Percentiles rank a stretch among this genome's conserved stretches.
phyloP scores from a whole-genome alignment of 1,284 basidiomycete genomes.

The Ceratobasidium sp. region DNA sequence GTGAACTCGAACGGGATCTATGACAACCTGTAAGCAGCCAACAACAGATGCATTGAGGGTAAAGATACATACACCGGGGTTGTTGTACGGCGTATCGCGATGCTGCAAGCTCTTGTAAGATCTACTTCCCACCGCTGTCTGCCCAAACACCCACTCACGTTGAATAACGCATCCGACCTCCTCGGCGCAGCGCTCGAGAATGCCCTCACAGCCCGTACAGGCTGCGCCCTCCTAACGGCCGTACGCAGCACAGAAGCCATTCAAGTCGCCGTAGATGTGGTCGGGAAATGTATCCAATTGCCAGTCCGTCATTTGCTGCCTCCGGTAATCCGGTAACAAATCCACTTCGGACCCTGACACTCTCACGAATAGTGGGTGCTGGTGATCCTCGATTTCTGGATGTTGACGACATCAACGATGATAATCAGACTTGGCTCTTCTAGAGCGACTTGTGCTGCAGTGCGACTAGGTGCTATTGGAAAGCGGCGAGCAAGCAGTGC shows the following conservation, averaged over 20 bases:
- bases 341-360: slow-evolving; percentile 24
- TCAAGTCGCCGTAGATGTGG: slow-evolving; percentile 2
- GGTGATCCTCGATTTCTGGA: background rate
- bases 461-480: background rate
- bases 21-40: background rate
- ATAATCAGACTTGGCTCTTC: slow-evolving; percentile 32
- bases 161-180: slow-evolving; percentile 69
- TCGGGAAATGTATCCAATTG: slow-evolving; percentile 44
- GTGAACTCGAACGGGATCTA: slow-evolving; percentile 93
- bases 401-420: slow-evolving; percentile 28
- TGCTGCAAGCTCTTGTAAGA: slow-evolving; percentile 66
- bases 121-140: slow-evolving; percentile 19
- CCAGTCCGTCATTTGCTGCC: slow-evolving; percentile 35
- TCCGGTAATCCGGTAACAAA: background rate
- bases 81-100: slow-evolving; percentile 93
- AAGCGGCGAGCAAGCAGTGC: background rate
- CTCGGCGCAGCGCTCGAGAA: slow-evolving; percentile 61
- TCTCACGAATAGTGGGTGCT: slow-evolving; percentile 17
- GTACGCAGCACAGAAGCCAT: slow-evolving; percentile 36
- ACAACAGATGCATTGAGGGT: slow-evolving; percentile 11
- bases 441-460: background rate
- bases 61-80: slow-evolving; percentile 70
- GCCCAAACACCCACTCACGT: slow-evolving; percentile 58
- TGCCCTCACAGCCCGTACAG: slow-evolving; percentile 53
- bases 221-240: slow-evolving; percentile 24